Base-by-base conservation (phyloP, 2,329 filamentous ascomycete species). In the Lachnum nothofagi region DNA sequence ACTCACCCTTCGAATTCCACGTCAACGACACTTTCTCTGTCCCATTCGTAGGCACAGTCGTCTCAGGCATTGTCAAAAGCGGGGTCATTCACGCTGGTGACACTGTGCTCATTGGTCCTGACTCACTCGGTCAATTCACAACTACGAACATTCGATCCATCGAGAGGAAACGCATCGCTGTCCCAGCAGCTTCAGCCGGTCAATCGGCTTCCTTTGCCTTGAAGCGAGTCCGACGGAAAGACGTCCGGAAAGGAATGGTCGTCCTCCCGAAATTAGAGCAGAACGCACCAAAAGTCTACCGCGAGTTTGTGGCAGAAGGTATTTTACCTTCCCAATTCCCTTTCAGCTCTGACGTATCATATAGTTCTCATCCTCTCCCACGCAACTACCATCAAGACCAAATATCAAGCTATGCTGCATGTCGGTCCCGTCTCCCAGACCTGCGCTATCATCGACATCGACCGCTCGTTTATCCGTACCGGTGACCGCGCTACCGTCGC, bases 11-110 rank as follows among this genome's bases (percentile, higher is more conserved):
- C 57, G 93, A 97, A 65, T 96, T 97, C 60, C 85, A 95, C 52
- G 80, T 98, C 56, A 98, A 97, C 64, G 93, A 98, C 66, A 97
- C 89, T 0, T 98, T 97, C 75, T 96, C 91, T 0, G 93, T 98
- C 4, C 93, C 93, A 2, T 95, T 95, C 67, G 90, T 95, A 1
- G 93, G 93, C 10, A 98, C 93, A 0, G 93, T 98, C 0, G 91
- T 98, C 1, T 93, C 88, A 29, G 93, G 93, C 0, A 91, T 98
- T 27, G 84, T 97, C 54, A 95, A 94, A 62, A 82, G 84, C 1
- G 86, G 91, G 1, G 83, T 94, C 1, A 80, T 95, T 14, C 93
- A 97, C 65, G 80, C 88, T 1, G 91, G 91, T n/a, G 93, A 98
- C 63, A 82, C 78, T 6, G 84, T 98, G 4, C 76, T 95, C 31